These are phyloP conservation scores for Erucastrum elatum DNA, from an alignment of 345 rosid species.

Conservation along the genomic window DNA sequence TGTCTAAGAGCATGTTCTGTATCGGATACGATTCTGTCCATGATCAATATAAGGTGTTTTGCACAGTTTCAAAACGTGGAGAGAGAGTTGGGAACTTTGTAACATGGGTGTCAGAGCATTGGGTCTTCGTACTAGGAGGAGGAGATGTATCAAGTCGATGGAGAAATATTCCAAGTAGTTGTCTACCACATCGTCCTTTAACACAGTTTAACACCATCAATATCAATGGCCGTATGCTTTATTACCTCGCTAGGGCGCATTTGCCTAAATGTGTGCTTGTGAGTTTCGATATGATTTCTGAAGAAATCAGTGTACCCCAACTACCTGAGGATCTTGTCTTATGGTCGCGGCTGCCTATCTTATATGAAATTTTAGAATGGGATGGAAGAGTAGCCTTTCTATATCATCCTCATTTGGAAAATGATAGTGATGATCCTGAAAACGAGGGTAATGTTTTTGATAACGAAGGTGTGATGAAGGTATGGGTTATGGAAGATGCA, in stretches of 20 bases:
- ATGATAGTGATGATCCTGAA: background rate
- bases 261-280: conserved; percentile 7
- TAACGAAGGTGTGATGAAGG: background rate
- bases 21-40: conserved; percentile 9
- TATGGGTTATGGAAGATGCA: background rate
- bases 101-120: conserved; percentile 3
- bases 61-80: background rate
- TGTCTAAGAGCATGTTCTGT: background rate
- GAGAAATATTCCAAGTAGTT: background rate
- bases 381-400: background rate
- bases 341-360: background rate
- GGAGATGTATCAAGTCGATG: conserved; percentile 7
- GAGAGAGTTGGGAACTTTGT: too few species aligned
- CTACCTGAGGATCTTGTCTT: background rate
- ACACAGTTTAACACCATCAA: background rate
- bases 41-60: conserved; percentile 25
- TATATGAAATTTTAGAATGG: background rate
- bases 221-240: conserved; percentile 5
- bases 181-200: background rate
- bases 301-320: conserved; percentile 1
- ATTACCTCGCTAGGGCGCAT: conserved; percentile 14
- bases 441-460: background rate
- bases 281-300: conserved; percentile 9
- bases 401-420: background rate
- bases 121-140: conserved; percentile 20